A percentile compares a stretch with the other conserved stretches of the same genome.
Evolutionary conservation across 768 basidiomycete genomes (phyloP).

Genomic region (Agaricus sinodeliciosus): DNA sequence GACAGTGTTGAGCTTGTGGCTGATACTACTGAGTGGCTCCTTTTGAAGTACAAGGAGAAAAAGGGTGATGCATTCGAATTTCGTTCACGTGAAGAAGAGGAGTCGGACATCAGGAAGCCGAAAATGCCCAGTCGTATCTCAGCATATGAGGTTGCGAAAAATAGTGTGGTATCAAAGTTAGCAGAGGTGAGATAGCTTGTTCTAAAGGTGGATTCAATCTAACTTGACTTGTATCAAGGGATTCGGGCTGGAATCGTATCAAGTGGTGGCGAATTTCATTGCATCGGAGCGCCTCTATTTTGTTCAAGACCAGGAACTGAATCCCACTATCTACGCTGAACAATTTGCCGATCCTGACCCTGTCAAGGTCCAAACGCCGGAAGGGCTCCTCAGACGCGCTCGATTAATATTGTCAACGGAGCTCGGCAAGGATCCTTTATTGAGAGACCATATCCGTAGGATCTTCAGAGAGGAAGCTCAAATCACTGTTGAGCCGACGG

Average conservation of each 20-base stretch:
- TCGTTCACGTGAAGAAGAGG: slow-evolving; percentile 57
- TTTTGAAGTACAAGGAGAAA: slow-evolving; percentile 75
- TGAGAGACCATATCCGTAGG: slow-evolving; percentile 72
- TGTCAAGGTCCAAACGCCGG: slow-evolving; percentile 45
- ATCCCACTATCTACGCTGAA: slow-evolving; percentile 78
- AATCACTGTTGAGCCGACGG: slow-evolving; percentile 80
- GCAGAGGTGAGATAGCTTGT: slow-evolving; percentile 55
- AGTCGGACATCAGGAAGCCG: slow-evolving; percentile 45
- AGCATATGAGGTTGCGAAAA: slow-evolving; percentile 79
- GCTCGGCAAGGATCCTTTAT: slow-evolving; percentile 86
- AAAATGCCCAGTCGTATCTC: slow-evolving; percentile 84
- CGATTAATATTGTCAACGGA: slow-evolving; percentile 85
- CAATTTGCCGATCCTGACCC: slow-evolving; percentile 75
- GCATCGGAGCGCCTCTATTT: slow-evolving; percentile 55
- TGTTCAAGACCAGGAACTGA: slow-evolving; percentile 74
- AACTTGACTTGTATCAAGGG: slow-evolving; percentile 38
- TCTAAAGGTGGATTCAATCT: not conserved
- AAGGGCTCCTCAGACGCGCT: slow-evolving; percentile 67
- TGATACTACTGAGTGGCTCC: slow-evolving; percentile 88
- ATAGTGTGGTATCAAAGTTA: slow-evolving; percentile 66
- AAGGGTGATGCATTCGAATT: slow-evolving; percentile 57
- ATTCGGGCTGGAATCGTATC: slow-evolving; percentile 76
- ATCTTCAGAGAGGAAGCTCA: slow-evolving; percentile 69
- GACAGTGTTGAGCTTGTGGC: slow-evolving; percentile 85
- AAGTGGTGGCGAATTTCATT: slow-evolving; percentile 82